These are phyloP conservation scores for Chlorella vulgaris DNA, from an alignment of 139 green algal genomes.

Conservation along the genomic window DNA sequence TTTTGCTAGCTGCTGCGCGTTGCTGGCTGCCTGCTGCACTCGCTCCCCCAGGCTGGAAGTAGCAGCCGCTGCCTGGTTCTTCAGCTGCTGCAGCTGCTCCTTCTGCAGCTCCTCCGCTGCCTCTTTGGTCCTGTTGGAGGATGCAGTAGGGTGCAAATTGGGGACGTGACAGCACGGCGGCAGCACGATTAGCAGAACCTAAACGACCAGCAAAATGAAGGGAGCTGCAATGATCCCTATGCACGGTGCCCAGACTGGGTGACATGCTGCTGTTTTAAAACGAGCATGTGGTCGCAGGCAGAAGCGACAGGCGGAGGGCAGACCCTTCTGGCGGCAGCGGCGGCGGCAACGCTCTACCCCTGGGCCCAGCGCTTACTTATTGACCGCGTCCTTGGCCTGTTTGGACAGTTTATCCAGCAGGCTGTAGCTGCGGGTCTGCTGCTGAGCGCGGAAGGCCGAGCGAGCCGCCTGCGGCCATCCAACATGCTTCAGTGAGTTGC, in stretches of 20 bases:
- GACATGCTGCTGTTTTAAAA: background rate
- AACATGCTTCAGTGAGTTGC: no score
- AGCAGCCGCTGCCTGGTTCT: conserved; percentile 26
- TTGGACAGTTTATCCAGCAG: conserved; percentile 25
- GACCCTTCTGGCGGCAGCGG: background rate
- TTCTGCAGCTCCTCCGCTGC: conserved; percentile 14
- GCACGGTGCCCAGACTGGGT: background rate
- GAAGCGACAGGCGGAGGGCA: no score
- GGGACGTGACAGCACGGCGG: background rate
- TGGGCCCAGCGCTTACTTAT: conserved; percentile 11
- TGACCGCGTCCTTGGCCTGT: conserved; percentile 17
- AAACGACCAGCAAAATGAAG: background rate
- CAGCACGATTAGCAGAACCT: background rate
- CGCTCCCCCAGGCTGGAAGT: conserved; percentile 17
- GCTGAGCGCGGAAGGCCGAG: background rate
- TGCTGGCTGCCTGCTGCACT: conserved; percentile 22
- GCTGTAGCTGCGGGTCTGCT: conserved; percentile 25
- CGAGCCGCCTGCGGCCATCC: conserved; percentile 19
- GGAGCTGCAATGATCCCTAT: background rate
- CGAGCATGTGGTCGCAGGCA: no score
- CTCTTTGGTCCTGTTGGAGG: conserved; percentile 16
- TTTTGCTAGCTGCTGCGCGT: conserved; percentile 32
- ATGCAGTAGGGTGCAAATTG: no score
- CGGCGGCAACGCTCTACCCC: conserved; percentile 12
- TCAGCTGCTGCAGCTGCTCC: conserved; percentile 24